Conservation (phyloP, 2,329 filamentous ascomycete species). For the Daldinia sp. region DNA sequence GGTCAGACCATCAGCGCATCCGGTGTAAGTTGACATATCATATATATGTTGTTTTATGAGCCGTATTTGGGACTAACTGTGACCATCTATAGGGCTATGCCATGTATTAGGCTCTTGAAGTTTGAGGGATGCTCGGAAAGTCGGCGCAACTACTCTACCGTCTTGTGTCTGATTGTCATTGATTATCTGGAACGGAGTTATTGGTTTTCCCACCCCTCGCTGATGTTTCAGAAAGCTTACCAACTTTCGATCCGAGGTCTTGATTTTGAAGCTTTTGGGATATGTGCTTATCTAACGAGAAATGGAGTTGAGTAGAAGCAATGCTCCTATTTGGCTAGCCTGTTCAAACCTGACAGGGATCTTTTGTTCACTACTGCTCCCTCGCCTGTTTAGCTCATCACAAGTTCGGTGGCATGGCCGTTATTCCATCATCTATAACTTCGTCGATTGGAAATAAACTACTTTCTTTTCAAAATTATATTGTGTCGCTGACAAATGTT, state of each 20-base stretch:
- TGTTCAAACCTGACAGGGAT: neutral
- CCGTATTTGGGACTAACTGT: neutral
- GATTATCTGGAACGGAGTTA: neutral
- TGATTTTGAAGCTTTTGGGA: neutral
- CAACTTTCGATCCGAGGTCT: neutral
- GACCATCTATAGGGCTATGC: neutral
- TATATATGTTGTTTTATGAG: neutral
- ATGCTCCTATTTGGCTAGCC: neutral
- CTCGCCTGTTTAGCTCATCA: neutral
- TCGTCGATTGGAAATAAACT: neutral
- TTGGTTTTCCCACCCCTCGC: neutral
- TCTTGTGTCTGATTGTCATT: neutral
- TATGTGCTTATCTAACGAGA: neutral
- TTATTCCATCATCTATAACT: neutral
- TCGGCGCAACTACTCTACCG: neutral
- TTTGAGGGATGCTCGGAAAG: neutral
- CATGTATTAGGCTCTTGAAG: neutral
- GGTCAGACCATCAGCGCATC: constrained; percentile 68
- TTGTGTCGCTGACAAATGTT: neutral
- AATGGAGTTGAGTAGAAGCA: neutral
- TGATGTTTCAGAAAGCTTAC: neutral
- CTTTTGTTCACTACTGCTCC: neutral
- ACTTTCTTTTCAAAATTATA: neutral
- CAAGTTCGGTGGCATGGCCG: neutral
- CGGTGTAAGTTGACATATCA: constrained; percentile 55